Base-by-base conservation (phyloP, 169 alveolate genomes). In the Eimeria falciformis region DNA sequence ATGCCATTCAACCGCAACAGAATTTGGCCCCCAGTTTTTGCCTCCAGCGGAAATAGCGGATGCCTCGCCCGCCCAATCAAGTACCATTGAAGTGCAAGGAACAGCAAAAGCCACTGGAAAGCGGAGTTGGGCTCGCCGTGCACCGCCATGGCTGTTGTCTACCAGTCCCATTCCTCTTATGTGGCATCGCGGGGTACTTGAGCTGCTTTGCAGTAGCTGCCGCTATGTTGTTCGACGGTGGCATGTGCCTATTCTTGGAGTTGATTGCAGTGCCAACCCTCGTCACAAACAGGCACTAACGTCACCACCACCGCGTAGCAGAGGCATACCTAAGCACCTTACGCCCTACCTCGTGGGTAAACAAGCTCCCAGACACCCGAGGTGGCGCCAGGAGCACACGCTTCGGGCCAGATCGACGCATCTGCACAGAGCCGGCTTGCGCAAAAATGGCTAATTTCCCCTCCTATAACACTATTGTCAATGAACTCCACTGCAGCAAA, bases 241-340 rank as follows among this genome's bases (percentile, higher is more conserved):
- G 97, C 97, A 96, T 84, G 96, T 96, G 66, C 98, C 98, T 1
- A 94, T 96, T 43, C 93, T 96, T 21, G 98, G 97, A 6, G 97
- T 96, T 47, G 98, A 96, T 92, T 96, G 98, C 92, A 96, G 95
- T 90, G 97, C 97, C 25, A 96, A 96, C 86, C 97, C 97, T 46
- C 93, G 98, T 50, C 98, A 96, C 92, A 96, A 96, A 78, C 98
- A 96, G 89, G 96, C 96, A 55, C 85, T 96, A 81, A 95, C 97
- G 1, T 94, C 94, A 53, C 97, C 98, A 1, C 95, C 97, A 0
- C 97, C 97, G 14, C 95, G 97, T 17, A 95, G 97, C 73, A 91
- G 98, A 68, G 97, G 97, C 56, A 95, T 96, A n/a, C 98, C 98
- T 12, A 96, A 95, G 58, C 96, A 96, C 87, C 94, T 96, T 55